Evolutionary conservation across 768 basidiomycete species (phyloP).

Genomic region (Collybia sordida): DNA sequence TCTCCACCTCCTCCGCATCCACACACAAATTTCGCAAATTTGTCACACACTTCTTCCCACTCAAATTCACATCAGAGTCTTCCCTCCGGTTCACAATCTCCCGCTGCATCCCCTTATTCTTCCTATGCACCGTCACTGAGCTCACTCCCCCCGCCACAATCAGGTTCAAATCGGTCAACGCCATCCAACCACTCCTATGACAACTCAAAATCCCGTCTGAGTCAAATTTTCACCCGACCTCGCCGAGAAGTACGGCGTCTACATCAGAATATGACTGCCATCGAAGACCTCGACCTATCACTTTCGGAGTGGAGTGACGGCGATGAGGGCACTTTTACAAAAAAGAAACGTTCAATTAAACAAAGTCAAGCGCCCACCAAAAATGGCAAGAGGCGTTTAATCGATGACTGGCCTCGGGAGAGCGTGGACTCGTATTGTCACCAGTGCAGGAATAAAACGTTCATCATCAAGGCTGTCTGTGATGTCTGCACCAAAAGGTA

Average conservation of each 20-base stretch:
- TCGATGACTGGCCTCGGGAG: constrained; percentile 6
- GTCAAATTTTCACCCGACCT: background rate
- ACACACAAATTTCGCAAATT: background rate
- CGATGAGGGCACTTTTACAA: background rate
- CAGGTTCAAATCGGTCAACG: background rate
- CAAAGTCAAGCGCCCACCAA: no score
- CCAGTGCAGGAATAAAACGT: constrained; percentile 14
- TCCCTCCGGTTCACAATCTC: constrained; percentile 1
- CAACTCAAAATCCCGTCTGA: background rate
- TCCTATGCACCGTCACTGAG: background rate
- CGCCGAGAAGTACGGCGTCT: constrained; percentile 2
- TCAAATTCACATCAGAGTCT: constrained; percentile 1
- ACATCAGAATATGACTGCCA: constrained; percentile 13
- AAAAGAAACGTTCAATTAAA: background rate
- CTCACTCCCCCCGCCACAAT: background rate
- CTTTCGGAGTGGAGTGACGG: constrained; percentile 2
- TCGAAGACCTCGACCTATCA: constrained; percentile 9
- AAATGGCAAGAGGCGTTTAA: no score
- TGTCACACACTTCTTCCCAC: background rate
- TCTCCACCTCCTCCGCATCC: background rate
- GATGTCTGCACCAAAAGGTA: constrained; percentile 10
- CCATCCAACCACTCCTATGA: background rate
- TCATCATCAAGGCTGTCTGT: constrained; percentile 11
- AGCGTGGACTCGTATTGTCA: constrained; percentile 18
- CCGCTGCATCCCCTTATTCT: background rate